Base-by-base conservation (phyloP, 2,329 filamentous ascomycete species). In the Aureobasidium subglaciale region DNA sequence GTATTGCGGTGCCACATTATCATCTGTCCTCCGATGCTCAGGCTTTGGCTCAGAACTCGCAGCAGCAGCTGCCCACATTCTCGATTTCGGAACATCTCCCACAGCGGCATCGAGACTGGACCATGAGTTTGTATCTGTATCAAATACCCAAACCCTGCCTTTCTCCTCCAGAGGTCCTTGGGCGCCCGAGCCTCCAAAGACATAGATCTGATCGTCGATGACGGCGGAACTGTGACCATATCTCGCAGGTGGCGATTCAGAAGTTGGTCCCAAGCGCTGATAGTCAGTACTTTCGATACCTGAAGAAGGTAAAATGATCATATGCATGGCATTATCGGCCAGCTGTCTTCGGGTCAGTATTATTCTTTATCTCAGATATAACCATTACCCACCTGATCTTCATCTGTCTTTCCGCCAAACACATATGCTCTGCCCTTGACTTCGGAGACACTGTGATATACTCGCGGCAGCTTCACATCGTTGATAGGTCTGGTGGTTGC, bases 371-470 rank as follows among this genome's bases (percentile, higher is more conserved):
- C n/a, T n/a, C n/a, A n/a, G n/a, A n/a, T n/a, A n/a, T n/a, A n/a
- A n/a, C n/a, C n/a, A n/a, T 18, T 4, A 35, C 38, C 10, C 2
- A 56, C 56, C 24, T 59, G 16, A n/a, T 35, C 34, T 15, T 30
- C 49, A 37, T 55, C 48, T 0, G 55, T 48, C 25, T 55, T 56
- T 52, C 79, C 79, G 6, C 79, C 79, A 59, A 81, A 81, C 53
- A 82, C 75, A 63, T 81, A 81, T 27, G 78, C 78, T 59, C 77
- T 75, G 52, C 76, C 73, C 57, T 75, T 75, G 59, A 83, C 70
- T 42, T 80, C 67, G 4, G 77, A 79, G 45, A 82, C 62, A 2
- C 77, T 77, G 64, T 83, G 79, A 41, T 75, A 66, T 8, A 74
- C 73, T 54, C 79, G 73, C 6, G 73, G 70, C 10, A 83, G 70